Evolutionary conservation across 257 asterid species (phyloP), one percentile per base, ranked within the genome.

Genomic region (Linderniella brevidens): DNA sequence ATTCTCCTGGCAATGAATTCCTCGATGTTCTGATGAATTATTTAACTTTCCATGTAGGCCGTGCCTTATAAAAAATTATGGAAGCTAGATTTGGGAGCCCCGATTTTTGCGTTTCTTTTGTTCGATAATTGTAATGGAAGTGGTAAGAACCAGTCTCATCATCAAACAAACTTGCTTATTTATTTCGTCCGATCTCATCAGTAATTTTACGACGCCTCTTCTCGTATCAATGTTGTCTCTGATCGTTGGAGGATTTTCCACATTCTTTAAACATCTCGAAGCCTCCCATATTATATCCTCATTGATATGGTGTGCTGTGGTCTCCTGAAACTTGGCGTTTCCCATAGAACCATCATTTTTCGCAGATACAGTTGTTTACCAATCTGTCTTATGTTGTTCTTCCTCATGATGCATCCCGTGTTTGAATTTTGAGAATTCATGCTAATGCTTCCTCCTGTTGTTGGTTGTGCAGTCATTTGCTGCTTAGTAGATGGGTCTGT

Each of bases 401-500:
- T 46, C 14, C 6, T 40, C 1, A 29, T 61, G 47, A 17, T 17
- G n/a, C 37, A 39, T 47, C 45, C 46, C 44, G 46, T 53, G 32
- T 9, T 7, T 9, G 41, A 14, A 25, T 37, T 59, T 61, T 53
- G 49, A 64, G 41, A 42, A 40, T 29, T 60, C 38, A 19, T 36
- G 29, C 55, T 60, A 53, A 42, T 45, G 50, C 43, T 18, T 45
- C 16, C 40, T 48, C 17, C 17, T 50, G 3, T 35, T 45, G n/a
- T 5, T 62, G 46, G 38, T 43, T 25, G 4, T 73, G 73, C 86
- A 84, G 95, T 79, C 55, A 69, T 77, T 56, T 86, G 93, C 67
- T 82, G 97, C 92, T 64, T 70, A 76, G 97, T 86, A 35, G 75
- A 86, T 73, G 93, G 97, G 17, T 57, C 64, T 64, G 87, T 79